These are phyloP conservation scores for Penicillium taxi DNA, from an alignment of 495 filamentous ascomycete genomes.

Conservation along the genomic window DNA sequence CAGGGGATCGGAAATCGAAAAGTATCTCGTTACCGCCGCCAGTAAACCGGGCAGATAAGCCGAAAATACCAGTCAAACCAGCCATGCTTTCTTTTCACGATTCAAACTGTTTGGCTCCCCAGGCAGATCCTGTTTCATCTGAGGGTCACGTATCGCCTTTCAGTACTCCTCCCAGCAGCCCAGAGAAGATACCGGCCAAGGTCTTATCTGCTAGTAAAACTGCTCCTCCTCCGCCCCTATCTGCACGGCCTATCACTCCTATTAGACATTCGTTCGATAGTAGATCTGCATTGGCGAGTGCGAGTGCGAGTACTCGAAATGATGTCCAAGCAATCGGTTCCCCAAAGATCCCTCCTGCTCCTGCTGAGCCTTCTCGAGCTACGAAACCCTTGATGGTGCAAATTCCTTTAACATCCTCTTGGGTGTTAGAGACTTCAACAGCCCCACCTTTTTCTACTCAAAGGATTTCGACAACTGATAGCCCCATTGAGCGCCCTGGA, in stretches of 20 bases:
- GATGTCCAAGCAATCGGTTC: conserved; percentile 27
- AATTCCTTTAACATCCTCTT: conserved; percentile 22
- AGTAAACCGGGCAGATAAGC: conserved; percentile 76
- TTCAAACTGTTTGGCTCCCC: conserved; percentile 28
- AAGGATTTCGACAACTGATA: conserved; percentile 21
- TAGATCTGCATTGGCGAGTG: conserved; percentile 11
- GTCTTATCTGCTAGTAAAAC: conserved; percentile 9
- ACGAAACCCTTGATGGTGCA: conserved; percentile 30
- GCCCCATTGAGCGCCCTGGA: conserved; percentile 47
- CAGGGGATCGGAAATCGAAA: conserved; percentile 28
- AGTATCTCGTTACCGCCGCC: conserved; percentile 54
- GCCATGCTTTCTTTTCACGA: conserved; percentile 27
- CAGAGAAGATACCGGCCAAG: conserved; percentile 44
- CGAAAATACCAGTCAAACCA: conserved; percentile 54
- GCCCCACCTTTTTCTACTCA: conserved; percentile 24
- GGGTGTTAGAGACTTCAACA: conserved; percentile 14
- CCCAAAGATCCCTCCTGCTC: conserved; percentile 15
- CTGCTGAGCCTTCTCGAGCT: conserved; percentile 22
- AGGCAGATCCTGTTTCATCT: conserved; percentile 21
- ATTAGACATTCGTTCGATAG: conserved; percentile 24
- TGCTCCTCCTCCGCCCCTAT: conserved; percentile 8
- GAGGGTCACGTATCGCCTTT: conserved; percentile 73
- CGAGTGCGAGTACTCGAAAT: conserved; percentile 1
- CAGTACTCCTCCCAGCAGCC: conserved; percentile 77
- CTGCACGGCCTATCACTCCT: conserved; percentile 17